Evolutionary conservation across 768 basidiomycete species (phyloP).

Genomic region (Termitomyces sp.): DNA sequence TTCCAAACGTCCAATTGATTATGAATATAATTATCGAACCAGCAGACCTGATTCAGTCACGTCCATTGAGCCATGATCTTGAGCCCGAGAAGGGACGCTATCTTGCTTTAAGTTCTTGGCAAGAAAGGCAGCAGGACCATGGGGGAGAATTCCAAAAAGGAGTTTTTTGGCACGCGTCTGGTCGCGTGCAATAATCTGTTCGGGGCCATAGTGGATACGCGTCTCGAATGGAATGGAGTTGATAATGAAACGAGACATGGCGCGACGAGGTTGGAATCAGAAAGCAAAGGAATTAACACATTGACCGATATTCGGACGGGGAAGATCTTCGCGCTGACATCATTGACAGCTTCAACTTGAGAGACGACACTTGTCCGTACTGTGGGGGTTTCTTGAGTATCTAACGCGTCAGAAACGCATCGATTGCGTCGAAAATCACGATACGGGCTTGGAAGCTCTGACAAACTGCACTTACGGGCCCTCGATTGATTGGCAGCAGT

Average conservation of each 20-base stretch:
- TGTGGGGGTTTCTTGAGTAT: neutral
- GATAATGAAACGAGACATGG: conserved; percentile 32
- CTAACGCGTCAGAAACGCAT: neutral
- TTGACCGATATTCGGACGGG: neutral
- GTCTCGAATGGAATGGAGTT: conserved; percentile 40
- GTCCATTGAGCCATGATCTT: conserved; percentile 36
- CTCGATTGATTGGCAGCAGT: neutral
- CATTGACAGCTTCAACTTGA: too few relatives aligned
- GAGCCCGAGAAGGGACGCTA: conserved; percentile 2
- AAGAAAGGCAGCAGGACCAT: conserved; percentile 38
- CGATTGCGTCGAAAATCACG: too few relatives aligned
- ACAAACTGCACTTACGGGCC: neutral
- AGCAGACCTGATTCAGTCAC: conserved; percentile 46
- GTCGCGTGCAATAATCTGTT: conserved; percentile 47
- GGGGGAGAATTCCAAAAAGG: conserved; percentile 45
- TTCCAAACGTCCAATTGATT: neutral
- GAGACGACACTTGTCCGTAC: too few relatives aligned
- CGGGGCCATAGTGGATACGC: conserved; percentile 36
- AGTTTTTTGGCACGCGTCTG: conserved; percentile 49
- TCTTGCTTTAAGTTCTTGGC: conserved; percentile 15
- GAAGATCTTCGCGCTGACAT: conserved; percentile 8
- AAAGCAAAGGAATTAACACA: neutral
- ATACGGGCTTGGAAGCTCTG: neutral
- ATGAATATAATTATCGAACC: neutral
- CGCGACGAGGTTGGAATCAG: neutral